Evolutionary conservation across 257 asterid genomes (phyloP), one percentile per base, ranked within the genome.

Genomic region (Orobanche coerulescens): DNA sequence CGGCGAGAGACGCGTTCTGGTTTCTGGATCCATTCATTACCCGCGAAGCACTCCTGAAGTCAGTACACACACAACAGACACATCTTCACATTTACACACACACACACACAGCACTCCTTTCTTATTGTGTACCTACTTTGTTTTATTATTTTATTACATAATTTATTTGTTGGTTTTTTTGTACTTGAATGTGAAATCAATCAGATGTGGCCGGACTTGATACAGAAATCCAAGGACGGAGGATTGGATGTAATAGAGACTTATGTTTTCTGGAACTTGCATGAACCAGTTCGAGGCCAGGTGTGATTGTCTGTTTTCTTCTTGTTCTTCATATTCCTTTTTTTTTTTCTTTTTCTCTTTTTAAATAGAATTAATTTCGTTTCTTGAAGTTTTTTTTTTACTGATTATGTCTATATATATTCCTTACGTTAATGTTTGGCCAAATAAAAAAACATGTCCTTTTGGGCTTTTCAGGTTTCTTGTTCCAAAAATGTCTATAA

Each of bases 131-230:
- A 3, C 7, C 36, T 30, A 30, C 3, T 30, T 30, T 2, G 7
- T 30, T 30, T 30, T 7, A 30, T 2, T 30, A 2, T 30, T 30
- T 30, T 30, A 30, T 30, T 30, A 30, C 5, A 7, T 9, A 28
- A 2, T 47, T 20, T 1, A 6, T 47, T 19, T 20, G 6, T 5
- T 19, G 25, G 15, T 4, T 16, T 44, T 16, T 40, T 40, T 11
- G 10, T 40, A 13, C 4, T 40, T 39, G 28, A 2, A 16, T 43
- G 5, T 9, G 10, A 9, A 12, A 40, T 22, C 20, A 16, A 55
- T 71, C 73, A 84, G 94, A 84, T 84, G 94, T 84, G 94, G 94
- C 83, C 89, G 13, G 85, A 82, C 47, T 71, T 85, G 46, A 80
- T 85, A 57, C 74, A 82, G 60, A 82, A 82, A 59, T 67, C 90